Percentiles rank a stretch among this genome's conserved stretches.
These are phyloP conservation scores for Afroboletus lepidellus DNA, from an alignment of 1,284 basidiomycete species.

Conservation along the genomic window DNA sequence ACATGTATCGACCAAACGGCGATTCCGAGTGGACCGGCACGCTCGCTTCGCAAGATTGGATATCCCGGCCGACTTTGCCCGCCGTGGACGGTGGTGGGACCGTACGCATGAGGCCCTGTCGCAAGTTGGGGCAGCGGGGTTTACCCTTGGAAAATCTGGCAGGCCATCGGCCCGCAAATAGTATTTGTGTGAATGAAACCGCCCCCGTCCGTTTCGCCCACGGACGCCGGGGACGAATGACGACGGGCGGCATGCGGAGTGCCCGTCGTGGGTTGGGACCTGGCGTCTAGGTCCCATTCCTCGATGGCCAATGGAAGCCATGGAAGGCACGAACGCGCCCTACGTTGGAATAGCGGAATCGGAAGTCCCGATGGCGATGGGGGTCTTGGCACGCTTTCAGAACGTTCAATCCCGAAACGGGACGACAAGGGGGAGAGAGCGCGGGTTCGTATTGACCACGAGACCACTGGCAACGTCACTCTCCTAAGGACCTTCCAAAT, in stretches of 20 bases:
- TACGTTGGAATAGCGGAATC: conserved; percentile 24
- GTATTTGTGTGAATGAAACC: conserved; percentile 11
- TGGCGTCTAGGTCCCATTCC: conserved; percentile 14
- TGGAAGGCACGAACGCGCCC: conserved; percentile 10
- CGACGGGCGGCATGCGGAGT: conserved; percentile 11
- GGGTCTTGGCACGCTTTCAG: conserved; percentile 23
- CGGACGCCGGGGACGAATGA: conserved; percentile 14
- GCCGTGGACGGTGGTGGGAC: conserved; percentile 2
- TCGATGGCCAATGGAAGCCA: conserved; percentile 25
- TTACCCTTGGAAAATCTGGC: background rate
- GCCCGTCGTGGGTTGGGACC: background rate
- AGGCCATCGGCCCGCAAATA: conserved; percentile 8
- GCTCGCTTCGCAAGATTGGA: background rate
- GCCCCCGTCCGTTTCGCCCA: conserved; percentile 4
- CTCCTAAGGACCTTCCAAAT: conserved; percentile 25
- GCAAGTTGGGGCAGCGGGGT: conserved; percentile 12
- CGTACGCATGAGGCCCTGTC: background rate
- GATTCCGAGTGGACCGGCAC: conserved; percentile 14
- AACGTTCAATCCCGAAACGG: conserved; percentile 18
- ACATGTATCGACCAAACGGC: background rate
- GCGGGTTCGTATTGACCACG: conserved; percentile 11
- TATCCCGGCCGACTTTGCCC: conserved; percentile 3
- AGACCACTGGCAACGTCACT: conserved; percentile 11
- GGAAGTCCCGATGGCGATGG: conserved; percentile 33
- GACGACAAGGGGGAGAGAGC: conserved; percentile 12